phyloP scores from a whole-genome alignment of 129 eudicot genomes.

The Flaveria trinervia region DNA sequence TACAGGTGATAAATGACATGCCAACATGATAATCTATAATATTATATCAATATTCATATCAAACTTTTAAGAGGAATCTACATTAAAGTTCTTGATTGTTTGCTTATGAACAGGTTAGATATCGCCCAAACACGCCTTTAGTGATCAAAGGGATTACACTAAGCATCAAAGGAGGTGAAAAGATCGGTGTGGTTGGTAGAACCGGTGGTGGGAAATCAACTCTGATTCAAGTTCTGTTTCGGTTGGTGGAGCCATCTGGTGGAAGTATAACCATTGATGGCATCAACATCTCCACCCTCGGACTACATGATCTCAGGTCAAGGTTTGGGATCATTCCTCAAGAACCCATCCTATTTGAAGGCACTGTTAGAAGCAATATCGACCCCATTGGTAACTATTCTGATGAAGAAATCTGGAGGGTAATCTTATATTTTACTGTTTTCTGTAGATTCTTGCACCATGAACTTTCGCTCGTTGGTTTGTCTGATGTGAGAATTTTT shows the following conservation, averaged over 20 bases:
- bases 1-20: slow-evolving; percentile 51
- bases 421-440: slow-evolving; percentile 9
- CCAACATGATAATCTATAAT: not conserved
- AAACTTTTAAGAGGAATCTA: not conserved
- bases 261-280: slow-evolving; percentile 70
- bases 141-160: slow-evolving; percentile 71
- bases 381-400: slow-evolving; percentile 79
- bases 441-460: not conserved
- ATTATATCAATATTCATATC: not conserved
- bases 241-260: slow-evolving; percentile 83
- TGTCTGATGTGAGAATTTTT: slow-evolving; percentile 19
- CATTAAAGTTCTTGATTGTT: not conserved
- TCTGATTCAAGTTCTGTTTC: slow-evolving; percentile 71
- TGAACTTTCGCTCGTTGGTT: not conserved
- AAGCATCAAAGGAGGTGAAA: slow-evolving; percentile 70
- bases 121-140: slow-evolving; percentile 71
- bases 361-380: slow-evolving; percentile 83
- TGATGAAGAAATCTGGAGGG: slow-evolving; percentile 92
- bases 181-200: slow-evolving; percentile 86
- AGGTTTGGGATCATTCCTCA: slow-evolving; percentile 94
- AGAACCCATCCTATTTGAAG: slow-evolving; percentile 89
- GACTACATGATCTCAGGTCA: slow-evolving; percentile 87
- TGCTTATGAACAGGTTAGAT: slow-evolving; percentile 59
- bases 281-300: slow-evolving; percentile 61
- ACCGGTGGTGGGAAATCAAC: slow-evolving; percentile 95